Conservation (phyloP, 2,329 filamentous ascomycete genomes). For the Plectosphaerella sp. region DNA sequence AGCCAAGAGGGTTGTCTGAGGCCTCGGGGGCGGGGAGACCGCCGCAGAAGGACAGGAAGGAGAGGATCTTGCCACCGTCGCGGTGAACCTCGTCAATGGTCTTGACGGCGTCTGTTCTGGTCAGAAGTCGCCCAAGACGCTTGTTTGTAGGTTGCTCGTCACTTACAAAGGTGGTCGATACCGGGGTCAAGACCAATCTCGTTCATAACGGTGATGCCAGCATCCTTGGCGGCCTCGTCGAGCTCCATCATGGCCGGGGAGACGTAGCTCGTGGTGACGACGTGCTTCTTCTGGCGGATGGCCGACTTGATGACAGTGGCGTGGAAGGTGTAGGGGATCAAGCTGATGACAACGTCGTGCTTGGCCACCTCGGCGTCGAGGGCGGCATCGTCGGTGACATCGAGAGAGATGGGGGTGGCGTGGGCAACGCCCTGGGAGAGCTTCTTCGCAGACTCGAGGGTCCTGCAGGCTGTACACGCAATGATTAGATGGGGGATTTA, state of each 20-base stretch:
- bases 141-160: constrained; percentile 17
- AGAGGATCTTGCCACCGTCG: constrained; percentile 77
- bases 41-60: constrained; percentile 82
- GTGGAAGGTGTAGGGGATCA: constrained; percentile 93
- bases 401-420: constrained; percentile 71
- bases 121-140: background rate
- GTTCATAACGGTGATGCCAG: constrained; percentile 96
- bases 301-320: constrained; percentile 87
- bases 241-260: constrained; percentile 90
- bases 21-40: constrained; percentile 67
- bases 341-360: constrained; percentile 71
- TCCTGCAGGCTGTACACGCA: constrained; percentile 66
- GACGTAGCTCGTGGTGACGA: constrained; percentile 92
- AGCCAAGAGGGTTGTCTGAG: constrained; percentile 86
- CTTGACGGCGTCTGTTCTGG: constrained; percentile 70
- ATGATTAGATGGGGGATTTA: background rate
- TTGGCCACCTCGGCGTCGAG: constrained; percentile 78
- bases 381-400: constrained; percentile 71
- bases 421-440: constrained; percentile 69
- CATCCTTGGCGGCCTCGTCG: constrained; percentile 75
- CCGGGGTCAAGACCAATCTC: constrained; percentile 81
- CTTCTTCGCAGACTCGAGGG: constrained; percentile 70
- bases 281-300: constrained; percentile 90
- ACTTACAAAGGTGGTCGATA: constrained; percentile 59
- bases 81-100: constrained; percentile 85